Conservation (phyloP, 2,329 filamentous ascomycete genomes). For the Fusarium napiforme region DNA sequence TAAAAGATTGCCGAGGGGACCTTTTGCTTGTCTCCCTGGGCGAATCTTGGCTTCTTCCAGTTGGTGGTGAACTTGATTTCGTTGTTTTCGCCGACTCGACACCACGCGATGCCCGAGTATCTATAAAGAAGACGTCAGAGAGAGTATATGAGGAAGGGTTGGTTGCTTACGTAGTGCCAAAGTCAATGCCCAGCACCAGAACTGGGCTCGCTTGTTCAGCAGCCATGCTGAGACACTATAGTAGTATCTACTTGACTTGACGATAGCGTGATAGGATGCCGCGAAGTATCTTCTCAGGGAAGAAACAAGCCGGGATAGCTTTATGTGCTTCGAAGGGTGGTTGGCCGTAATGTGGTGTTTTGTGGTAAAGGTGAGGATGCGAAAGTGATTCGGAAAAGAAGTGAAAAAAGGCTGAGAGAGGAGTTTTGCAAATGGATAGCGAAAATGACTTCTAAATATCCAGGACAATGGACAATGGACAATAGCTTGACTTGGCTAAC, state of each 20-base stretch:
- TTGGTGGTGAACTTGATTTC: constrained; percentile 47
- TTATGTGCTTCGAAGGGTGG: not conserved
- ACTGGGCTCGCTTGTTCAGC: not conserved
- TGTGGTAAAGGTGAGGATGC: not conserved
- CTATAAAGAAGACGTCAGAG: constrained; percentile 35
- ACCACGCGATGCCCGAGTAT: constrained; percentile 56
- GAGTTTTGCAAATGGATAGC: too few species aligned
- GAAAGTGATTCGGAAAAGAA: not conserved
- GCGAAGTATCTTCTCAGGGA: not conserved
- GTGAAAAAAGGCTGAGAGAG: too few species aligned
- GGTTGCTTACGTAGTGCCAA: constrained; percentile 25
- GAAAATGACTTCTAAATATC: not conserved
- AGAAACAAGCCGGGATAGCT: not conserved
- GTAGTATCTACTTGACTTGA: not conserved
- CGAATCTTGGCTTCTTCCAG: constrained; percentile 41
- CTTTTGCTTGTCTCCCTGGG: constrained; percentile 49
- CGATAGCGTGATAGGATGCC: not conserved
- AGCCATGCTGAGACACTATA: not conserved
- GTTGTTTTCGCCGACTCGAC: constrained; percentile 38
- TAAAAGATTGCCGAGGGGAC: constrained; percentile 46
- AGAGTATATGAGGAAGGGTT: rapidly evolving
- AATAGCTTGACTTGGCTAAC: not conserved
- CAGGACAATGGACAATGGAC: not conserved
- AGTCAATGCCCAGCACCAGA: constrained; percentile 29
- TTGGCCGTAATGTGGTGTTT: not conserved